Percentiles rank a stretch among this genome's conserved stretches.
Conservation (phyloP, 257 asterid genomes). For the Primulina huaijiensis region DNA sequence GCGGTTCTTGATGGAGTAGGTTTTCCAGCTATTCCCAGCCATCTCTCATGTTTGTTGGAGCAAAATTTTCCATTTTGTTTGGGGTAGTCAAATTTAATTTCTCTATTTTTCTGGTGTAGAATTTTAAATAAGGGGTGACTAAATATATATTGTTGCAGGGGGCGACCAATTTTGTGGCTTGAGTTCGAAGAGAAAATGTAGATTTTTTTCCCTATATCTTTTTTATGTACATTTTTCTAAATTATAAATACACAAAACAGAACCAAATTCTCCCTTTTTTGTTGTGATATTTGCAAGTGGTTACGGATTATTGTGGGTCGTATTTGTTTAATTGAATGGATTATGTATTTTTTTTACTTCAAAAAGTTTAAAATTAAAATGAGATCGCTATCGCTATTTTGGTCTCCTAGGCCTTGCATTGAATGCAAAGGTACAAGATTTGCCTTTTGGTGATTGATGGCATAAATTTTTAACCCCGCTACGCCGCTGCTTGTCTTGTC, state of each 20-base stretch:
- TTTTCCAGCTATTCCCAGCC: constrained; percentile 64
- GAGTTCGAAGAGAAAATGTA: constrained; percentile 8
- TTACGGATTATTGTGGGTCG: neutral
- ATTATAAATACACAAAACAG: constrained; percentile 18
- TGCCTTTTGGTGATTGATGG: constrained; percentile 26
- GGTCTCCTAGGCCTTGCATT: neutral
- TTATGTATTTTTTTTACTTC: too few species aligned
- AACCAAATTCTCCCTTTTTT: constrained; percentile 4
- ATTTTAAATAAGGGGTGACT: constrained; percentile 11
- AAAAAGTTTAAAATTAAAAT: too few species aligned
- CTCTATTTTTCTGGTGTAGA: constrained; percentile 19
- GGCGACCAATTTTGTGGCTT: constrained; percentile 38
- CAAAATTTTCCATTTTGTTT: neutral
- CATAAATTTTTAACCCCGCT: neutral
- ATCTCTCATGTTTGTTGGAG: constrained; percentile 33
- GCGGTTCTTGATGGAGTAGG: constrained; percentile 79
- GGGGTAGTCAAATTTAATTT: neutral
- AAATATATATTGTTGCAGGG: neutral
- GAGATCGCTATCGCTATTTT: neutral
- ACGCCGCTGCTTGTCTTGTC: neutral
- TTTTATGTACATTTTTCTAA: constrained; percentile 16
- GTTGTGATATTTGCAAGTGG: neutral
- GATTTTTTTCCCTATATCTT: neutral
- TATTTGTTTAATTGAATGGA: too few species aligned
- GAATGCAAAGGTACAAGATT: constrained; percentile 21